Base-by-base conservation (phyloP, 164 flowering plant species). In the Euptelea pleiosperma region DNA sequence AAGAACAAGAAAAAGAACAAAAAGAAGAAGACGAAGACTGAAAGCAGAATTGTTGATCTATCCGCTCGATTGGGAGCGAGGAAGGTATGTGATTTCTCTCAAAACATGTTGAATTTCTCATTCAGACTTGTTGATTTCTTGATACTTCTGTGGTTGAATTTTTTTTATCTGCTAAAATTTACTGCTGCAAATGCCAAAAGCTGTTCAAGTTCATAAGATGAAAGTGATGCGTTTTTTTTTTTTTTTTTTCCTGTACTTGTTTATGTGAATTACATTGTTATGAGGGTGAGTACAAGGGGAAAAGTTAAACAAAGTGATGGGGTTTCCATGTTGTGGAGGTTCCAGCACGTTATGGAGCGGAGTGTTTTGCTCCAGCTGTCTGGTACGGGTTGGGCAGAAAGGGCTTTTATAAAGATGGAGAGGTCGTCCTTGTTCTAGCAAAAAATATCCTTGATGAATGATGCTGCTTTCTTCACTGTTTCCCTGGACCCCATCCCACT, bases 311-410 rank as follows among this genome's bases (percentile, higher is more conserved):
- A n/a, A 49, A 57, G n/a, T 29, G 24, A 49, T 60, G 53, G 69
- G 66, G 52, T 45, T 56, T 29, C 31, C 39, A 52, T 66, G 60
- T 58, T 55, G 31, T 50, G 54, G 41, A 45, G 59, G 56, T 49
- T 53, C 61, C 24, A 49, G 35, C 43, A 53, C 44, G 16, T 50
- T 34, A 18, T 30, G 55, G 60, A 31, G 37, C 40, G 45, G 50
- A 8, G 22, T 28, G 41, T 54, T 68, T 58, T 55, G 57, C 39
- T 72, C 67, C 75, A 75, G 76, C 79, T 72, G 69, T 72, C 49
- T 45, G 8, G 75, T 69, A 69, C 73, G 71, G 63, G 14, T 58
- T 65, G 57, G 62, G 42, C 53, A 52, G 62, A 25, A 31, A 30
- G 67, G 55, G 44, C 43, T 52, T 36, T 36, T 25, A 37, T 39